Base-by-base conservation (phyloP, 352 stramenopile genomes). In the Pseudoperonospora humuli region DNA sequence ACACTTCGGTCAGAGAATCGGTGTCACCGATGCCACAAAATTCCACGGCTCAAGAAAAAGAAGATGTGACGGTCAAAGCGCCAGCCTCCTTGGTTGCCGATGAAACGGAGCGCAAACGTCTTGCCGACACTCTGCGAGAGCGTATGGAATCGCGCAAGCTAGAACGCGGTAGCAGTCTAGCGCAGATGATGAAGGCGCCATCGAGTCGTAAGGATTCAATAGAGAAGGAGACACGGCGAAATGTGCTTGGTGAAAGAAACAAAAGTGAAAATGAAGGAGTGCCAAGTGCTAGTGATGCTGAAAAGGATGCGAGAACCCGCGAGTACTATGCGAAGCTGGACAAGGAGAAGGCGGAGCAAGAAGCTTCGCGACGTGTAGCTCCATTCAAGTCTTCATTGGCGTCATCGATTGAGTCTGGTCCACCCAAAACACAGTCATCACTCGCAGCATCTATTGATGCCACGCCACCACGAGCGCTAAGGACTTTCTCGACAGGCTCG, bases 271-370 rank as follows among this genome's bases (percentile, higher is more conserved):
- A 46, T 43, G 54, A 50, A 13, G 41, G 27, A 50, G 9, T 27
- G 23, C 19, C 57, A 32, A 45, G 15, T 47, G 31, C 3, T 40
- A 33, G 9, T 44, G 26, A 45, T 26, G 32, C 31, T 28, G 67
- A 76, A n/a, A 80, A 79, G 20, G 54, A 76, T 11, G 50, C 58
- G 28, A 71, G 72, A 41, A 67, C 54, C 13, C 60, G 64, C 1
- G 67, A 74, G 23, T 84, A 67, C 50, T 91, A 73, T 40, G 61
- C 51, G 2, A 79, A 72, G 11, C 45, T 85, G 5, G 55, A 87
- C 23, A 67, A 69, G 15, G 76, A 87, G 28, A 67, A 82, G 3
- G 39, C 52, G 7, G 58, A 70, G 9, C 61, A 57, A 19, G 72
- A 84, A 36, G 39, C 45, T 7, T 51, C 53, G 24, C 54, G 61